A percentile compares a stretch with the other conserved stretches of the same genome.
Conservation (phyloP, 2,329 filamentous ascomycete species). For the Knoxdaviesia proteae region DNA sequence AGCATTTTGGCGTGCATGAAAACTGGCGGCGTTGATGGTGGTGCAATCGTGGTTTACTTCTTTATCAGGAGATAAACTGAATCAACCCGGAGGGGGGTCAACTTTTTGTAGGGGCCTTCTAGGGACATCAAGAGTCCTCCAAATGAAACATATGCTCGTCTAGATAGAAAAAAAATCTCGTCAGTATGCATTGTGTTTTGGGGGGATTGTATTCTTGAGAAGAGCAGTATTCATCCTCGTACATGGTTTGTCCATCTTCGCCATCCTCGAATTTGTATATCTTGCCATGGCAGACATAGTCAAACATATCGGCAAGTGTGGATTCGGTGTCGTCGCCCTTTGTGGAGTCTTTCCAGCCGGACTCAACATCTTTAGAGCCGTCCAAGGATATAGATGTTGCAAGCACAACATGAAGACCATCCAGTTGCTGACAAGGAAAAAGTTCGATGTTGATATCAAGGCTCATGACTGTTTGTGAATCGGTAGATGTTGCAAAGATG, state of each 20-base stretch:
- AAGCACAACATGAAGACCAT: conserved; percentile 61
- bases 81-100: conserved; percentile 79
- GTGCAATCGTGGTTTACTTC: conserved; percentile 27
- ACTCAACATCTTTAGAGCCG: conserved; percentile 55
- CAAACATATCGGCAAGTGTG: conserved; percentile 57
- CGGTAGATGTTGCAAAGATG: conserved; percentile 54
- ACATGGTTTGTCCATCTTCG: conserved; percentile 67
- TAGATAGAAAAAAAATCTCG: conserved; percentile 34
- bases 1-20: too few relatives aligned
- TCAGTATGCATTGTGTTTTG: conserved; percentile 1
- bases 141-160: conserved; percentile 65
- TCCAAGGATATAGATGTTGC: conserved; percentile 75
- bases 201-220: background rate
- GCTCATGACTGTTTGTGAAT: conserved; percentile 54
- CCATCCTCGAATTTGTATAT: conserved; percentile 76
- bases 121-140: conserved; percentile 79
- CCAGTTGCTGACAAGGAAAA: conserved; percentile 44
- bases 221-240: conserved; percentile 16
- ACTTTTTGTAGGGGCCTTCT: conserved; percentile 87
- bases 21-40: too few relatives aligned
- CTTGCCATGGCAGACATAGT: conserved; percentile 78
- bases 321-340: conserved; percentile 31
- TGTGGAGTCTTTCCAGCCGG: conserved; percentile 61
- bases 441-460: conserved; percentile 92
- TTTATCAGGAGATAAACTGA: conserved; percentile 86